Base-by-base conservation (phyloP, 1,284 basidiomycete species). In the Cronartium quercuum region DNA sequence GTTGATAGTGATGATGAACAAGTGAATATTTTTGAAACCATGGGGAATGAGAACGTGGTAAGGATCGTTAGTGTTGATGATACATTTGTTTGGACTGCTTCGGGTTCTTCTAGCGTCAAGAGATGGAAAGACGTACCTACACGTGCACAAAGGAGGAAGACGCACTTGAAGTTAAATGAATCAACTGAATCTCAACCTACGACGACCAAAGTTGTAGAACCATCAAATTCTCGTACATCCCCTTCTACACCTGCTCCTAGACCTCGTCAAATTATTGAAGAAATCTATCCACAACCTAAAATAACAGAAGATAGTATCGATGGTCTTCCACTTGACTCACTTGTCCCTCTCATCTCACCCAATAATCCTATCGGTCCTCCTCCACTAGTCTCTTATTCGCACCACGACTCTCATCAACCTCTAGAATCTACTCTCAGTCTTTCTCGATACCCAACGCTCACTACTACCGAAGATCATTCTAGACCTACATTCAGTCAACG, bases 81-180 rank as follows among this genome's bases (percentile, higher is more conserved):
- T 80, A 86, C 88, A 66, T 86, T 90, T 61, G 85, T 98, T 2
- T 98, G 94, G 94, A 92, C 94, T 0, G 92, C 94, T 0, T 90
- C 90, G 0, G 89, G 91, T 1, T 88, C 86, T 69, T 91, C 92
- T 6, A 89, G 86, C 76, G 86, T 97, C 77, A 88, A 86, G 78
- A 85, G 93, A 37, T 98, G 95, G 95, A 85, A 84, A 35, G 86
- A 87, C 74, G 84, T 86, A 1, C 84, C 81, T 10, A 74, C 78
- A n/a, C 73, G 77, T 5, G 74, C 76, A 2, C 71, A 79, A 29
- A 76, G 66, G 6, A 67, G 77, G 35, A 10, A 34, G 38, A 21
- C n/a, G 21, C n/a, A 57, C 5, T n/a, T 15, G 35, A 24, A 18
- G 6, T 57, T 60, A 38, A 24, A 13, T 51, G 15, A 24, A 13